A percentile compares a stretch with the other conserved stretches of the same genome.
These are phyloP conservation scores for Suillus subluteus DNA, from an alignment of 768 basidiomycete genomes.

Conservation along the genomic window DNA sequence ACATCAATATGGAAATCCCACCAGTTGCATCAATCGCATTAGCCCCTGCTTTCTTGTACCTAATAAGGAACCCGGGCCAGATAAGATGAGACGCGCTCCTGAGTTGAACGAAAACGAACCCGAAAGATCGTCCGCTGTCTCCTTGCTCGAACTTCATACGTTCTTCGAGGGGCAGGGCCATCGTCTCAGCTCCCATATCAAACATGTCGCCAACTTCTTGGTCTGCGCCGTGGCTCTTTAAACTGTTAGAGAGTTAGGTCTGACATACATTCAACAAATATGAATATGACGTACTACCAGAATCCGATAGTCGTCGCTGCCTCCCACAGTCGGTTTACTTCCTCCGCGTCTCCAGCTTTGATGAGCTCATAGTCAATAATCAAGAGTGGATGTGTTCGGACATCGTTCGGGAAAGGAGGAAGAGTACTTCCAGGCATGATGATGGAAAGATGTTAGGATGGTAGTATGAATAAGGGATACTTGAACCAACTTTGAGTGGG, in stretches of 20 bases:
- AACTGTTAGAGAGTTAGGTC: slow-evolving; percentile 23
- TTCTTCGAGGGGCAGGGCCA: slow-evolving; percentile 45
- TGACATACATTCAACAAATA: background rate
- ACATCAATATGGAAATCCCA: background rate
- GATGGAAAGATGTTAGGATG: background rate
- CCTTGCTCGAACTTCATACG: slow-evolving; percentile 48
- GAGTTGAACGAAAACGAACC: slow-evolving; percentile 24
- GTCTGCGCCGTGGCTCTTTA: slow-evolving; percentile 48
- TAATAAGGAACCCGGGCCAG: slow-evolving; percentile 16
- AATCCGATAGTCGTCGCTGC: slow-evolving; percentile 54
- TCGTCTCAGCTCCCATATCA: slow-evolving; percentile 44
- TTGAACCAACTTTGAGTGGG: background rate
- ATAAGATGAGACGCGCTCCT: background rate
- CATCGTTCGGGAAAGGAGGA: slow-evolving; percentile 49
- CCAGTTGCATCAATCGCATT: slow-evolving; percentile 66
- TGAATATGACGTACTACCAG: slow-evolving; percentile 49
- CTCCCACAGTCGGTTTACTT: slow-evolving; percentile 49
- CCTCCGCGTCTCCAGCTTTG: slow-evolving; percentile 35
- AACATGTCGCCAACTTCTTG: slow-evolving; percentile 43
- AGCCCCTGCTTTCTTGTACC: slow-evolving; percentile 65
- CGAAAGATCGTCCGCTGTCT: slow-evolving; percentile 42
- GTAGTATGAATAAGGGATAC: too few species aligned
- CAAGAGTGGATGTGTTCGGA: slow-evolving; percentile 48
- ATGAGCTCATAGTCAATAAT: slow-evolving; percentile 50
- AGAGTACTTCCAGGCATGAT: slow-evolving; percentile 40